Conservation (phyloP, 192 early-diverging fungal species). For the Backusella sp. region DNA sequence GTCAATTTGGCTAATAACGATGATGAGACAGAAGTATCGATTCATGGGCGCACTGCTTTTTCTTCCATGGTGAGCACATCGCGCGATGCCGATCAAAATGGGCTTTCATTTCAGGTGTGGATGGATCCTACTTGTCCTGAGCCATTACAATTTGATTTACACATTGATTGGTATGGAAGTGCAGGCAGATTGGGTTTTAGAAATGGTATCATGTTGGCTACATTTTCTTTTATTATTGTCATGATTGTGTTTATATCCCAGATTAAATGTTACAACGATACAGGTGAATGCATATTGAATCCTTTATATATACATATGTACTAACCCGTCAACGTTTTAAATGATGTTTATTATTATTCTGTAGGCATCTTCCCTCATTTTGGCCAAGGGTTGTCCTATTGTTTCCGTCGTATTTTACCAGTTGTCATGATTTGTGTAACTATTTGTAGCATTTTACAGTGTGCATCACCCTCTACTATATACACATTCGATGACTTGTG, state of each 20-base stretch:
- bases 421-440: constrained; percentile 36
- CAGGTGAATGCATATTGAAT: constrained; percentile 8
- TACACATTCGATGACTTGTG: constrained; percentile 25
- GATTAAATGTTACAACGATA: constrained; percentile 37
- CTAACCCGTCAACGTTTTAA: neutral
- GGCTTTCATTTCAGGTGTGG: constrained; percentile 52
- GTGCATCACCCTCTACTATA: constrained; percentile 16
- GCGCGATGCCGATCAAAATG: constrained; percentile 22
- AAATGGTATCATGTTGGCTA: constrained; percentile 67
- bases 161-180: constrained; percentile 68
- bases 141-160: constrained; percentile 44
- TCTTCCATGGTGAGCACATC: constrained; percentile 16
- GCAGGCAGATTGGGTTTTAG: constrained; percentile 67
- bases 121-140: constrained; percentile 50
- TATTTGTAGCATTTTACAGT: constrained; percentile 37
- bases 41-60: constrained; percentile 53
- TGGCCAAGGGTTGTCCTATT: constrained; percentile 36
- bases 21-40: constrained; percentile 40
- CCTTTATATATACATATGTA: neutral
- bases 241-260: constrained; percentile 52
- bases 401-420: constrained; percentile 33
- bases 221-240: constrained; percentile 64
- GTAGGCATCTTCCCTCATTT: constrained; percentile 42
- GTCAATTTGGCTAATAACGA: constrained; percentile 38
- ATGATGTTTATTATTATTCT: neutral